Base-by-base conservation (phyloP, 768 basidiomycete genomes). In the Rubroboletus satanas region DNA sequence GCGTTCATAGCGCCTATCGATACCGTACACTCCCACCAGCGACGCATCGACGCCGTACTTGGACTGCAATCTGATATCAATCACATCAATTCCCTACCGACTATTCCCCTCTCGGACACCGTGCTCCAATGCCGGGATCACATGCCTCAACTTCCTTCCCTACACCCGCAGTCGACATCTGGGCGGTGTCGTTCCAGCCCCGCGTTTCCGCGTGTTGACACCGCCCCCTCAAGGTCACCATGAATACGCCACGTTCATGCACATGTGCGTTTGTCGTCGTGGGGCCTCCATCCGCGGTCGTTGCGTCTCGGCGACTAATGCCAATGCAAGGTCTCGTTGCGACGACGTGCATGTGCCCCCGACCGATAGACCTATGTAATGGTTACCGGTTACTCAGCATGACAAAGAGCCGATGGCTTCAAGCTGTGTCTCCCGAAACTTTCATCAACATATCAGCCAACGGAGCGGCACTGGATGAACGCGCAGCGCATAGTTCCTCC, bases 1-100 rank as follows among this genome's bases (percentile, higher is more conserved):
- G 53, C 52, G 48, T 52, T 64, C 64, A 65, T 65, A 52, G 44
- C 57, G 49, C 64, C 48, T 46, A 26, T 37, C 36, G 6, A 42
- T 38, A 38, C 26, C 41, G 7, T 50, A 37, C 21, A 7, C 47
- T 54, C 49, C 47, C 62, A 57, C 55, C 51, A 33, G 35, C 46
- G 36, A 17, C 49, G n/a, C 49, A 44, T 37, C 51, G 45, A 51
- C 39, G 49, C 37, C 42, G 55, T 26, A 43, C 58, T 32, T 21
- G 18, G 29, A 39, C 23, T 57, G 5, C 23, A 36, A 49, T 49
- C 38, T 11, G 29, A 11, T 38, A 62, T 59, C 43, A 48, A 38
- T 51, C 26, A 17, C 54, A 18, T 52, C 23, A 21, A 31, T 35
- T 28, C 29, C 10, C 49, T 14, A 10, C 36, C 23, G 23, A n/a